phyloP scores from a whole-genome alignment of 2,329 filamentous ascomycete species.

The Penicillium frequentans region DNA sequence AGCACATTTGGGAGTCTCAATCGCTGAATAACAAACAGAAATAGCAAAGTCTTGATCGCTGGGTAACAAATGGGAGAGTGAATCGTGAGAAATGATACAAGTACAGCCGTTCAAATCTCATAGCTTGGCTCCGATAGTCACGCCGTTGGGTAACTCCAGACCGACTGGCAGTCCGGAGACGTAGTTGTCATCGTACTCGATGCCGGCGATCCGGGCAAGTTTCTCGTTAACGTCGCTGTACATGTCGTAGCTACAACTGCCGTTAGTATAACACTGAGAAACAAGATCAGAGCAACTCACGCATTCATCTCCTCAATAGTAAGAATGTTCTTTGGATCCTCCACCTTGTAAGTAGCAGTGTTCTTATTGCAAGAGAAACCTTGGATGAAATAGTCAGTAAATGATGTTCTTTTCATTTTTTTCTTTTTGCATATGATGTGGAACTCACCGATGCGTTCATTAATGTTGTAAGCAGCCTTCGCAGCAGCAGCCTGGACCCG shows the following conservation, averaged over 20 bases:
- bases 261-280: not conserved
- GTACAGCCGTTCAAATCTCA: not conserved
- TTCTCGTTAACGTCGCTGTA: slow-evolving; percentile 56
- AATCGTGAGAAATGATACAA: not conserved
- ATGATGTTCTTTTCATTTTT: not conserved
- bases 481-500: slow-evolving; percentile 59
- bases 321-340: slow-evolving; percentile 60
- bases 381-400: slow-evolving; percentile 24
- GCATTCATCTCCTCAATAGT: slow-evolving; percentile 71
- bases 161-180: slow-evolving; percentile 50
- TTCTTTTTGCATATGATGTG: not conserved
- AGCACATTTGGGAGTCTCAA: no score
- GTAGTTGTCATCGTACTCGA: slow-evolving; percentile 40
- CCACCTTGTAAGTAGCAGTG: slow-evolving; percentile 60
- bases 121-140: slow-evolving; percentile 20
- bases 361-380: slow-evolving; percentile 64
- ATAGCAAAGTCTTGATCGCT: not conserved
- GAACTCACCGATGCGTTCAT: slow-evolving; percentile 58
- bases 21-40: not conserved
- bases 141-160: slow-evolving; percentile 38
- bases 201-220: slow-evolving; percentile 33
- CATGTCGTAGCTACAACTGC: slow-evolving; percentile 55
- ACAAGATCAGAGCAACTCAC: slow-evolving; percentile 39
- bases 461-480: slow-evolving; percentile 62
- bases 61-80: not conserved